A percentile compares a stretch with the other conserved stretches of the same genome.
Conservation (phyloP, 2,329 filamentous ascomycete species). For the Xylariomycetidae sp. region DNA sequence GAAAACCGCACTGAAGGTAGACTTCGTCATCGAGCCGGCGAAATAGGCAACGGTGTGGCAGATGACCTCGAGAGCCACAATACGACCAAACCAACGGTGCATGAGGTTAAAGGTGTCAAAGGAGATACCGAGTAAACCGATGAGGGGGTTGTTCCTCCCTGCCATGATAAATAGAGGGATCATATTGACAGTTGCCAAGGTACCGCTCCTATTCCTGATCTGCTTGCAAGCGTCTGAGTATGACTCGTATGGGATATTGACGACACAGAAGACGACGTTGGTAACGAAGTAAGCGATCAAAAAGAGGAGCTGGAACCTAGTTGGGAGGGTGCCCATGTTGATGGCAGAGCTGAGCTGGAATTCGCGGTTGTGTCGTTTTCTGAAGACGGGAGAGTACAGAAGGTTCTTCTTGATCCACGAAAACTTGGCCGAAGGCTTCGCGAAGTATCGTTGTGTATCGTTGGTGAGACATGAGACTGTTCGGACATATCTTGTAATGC, state of each 20-base stretch:
- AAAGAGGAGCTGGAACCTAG: constrained; percentile 70
- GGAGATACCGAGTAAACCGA: constrained; percentile 65
- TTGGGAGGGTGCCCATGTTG: constrained; percentile 72
- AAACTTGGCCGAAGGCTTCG: constrained; percentile 46
- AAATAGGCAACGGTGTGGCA: constrained; percentile 61
- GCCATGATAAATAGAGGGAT: constrained; percentile 69
- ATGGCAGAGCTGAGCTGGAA: constrained; percentile 64
- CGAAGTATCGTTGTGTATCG: constrained; percentile 76
- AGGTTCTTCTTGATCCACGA: constrained; percentile 65
- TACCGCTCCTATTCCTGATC: constrained; percentile 64
- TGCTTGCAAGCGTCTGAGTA: constrained; percentile 41
- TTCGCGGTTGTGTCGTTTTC: constrained; percentile 72
- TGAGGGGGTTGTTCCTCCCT: constrained; percentile 74
- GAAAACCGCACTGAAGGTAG: constrained; percentile 46
- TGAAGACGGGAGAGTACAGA: constrained; percentile 66
- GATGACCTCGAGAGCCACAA: constrained; percentile 65
- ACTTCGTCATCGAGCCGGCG: constrained; percentile 32
- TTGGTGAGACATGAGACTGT: constrained; percentile 72
- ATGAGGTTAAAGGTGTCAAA: constrained; percentile 82
- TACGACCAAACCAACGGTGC: constrained; percentile 76
- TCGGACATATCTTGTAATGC: constrained; percentile 63
- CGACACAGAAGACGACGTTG: constrained; percentile 73
- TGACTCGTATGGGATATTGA: constrained; percentile 56
- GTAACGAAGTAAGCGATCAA: constrained; percentile 62
- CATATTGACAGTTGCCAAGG: constrained; percentile 72